Evolutionary conservation across 192 early-diverging fungal species (phyloP).

Genomic region (Phlyctochytrium arcticum): DNA sequence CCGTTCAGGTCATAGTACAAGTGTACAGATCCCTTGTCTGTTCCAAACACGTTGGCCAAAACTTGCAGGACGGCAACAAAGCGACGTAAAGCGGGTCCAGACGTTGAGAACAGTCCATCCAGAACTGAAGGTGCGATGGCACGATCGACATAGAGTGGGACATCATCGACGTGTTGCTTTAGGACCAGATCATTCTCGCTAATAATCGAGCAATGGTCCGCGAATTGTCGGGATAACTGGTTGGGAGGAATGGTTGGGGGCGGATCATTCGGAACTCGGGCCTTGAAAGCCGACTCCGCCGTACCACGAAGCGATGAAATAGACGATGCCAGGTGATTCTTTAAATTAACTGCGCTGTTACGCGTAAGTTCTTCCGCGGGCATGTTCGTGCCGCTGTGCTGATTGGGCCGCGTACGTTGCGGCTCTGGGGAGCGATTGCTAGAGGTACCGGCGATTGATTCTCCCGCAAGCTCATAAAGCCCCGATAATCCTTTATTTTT

Average conservation of each 20-base stretch:
- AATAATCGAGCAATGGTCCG: slow-evolving; percentile 27
- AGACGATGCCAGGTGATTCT: slow-evolving; percentile 33
- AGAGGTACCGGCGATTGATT: not conserved
- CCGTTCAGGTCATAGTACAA: slow-evolving; percentile 74
- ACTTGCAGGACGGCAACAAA: slow-evolving; percentile 34
- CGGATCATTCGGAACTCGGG: slow-evolving; percentile 34
- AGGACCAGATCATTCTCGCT: slow-evolving; percentile 39
- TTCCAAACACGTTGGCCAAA: slow-evolving; percentile 59
- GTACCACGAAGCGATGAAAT: slow-evolving; percentile 26
- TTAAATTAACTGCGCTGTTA: slow-evolving; percentile 23
- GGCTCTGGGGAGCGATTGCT: too few relatives aligned
- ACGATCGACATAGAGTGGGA: slow-evolving; percentile 39
- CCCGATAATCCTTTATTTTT: not conserved
- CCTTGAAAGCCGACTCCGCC: slow-evolving; percentile 35
- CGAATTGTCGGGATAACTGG: slow-evolving; percentile 20
- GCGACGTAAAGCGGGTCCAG: not conserved
- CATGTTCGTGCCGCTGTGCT: not conserved
- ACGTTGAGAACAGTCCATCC: not conserved
- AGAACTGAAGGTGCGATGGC: slow-evolving; percentile 2
- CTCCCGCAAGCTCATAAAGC: not conserved
- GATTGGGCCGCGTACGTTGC: too few relatives aligned
- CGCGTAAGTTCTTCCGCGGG: slow-evolving; percentile 30
- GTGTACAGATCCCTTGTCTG: slow-evolving; percentile 55
- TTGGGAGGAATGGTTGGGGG: slow-evolving; percentile 4
- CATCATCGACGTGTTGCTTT: slow-evolving; percentile 1